A percentile compares a stretch with the other conserved stretches of the same genome.
These are phyloP conservation scores for Solanum chaucha DNA, from an alignment of 257 asterid species.

Conservation along the genomic window DNA sequence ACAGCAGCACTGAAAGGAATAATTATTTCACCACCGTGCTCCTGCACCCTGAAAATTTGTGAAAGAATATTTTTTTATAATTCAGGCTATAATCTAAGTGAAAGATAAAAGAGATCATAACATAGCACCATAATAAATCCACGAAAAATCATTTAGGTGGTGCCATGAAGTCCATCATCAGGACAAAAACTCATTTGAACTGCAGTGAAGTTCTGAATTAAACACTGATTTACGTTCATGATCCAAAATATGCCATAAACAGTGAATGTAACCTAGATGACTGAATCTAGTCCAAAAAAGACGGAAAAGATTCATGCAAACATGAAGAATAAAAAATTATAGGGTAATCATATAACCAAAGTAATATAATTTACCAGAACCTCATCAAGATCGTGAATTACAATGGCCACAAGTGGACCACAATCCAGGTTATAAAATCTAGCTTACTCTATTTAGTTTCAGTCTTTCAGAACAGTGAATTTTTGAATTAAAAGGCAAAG, in stretches of 20 bases:
- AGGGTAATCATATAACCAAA: not conserved
- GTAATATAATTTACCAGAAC: not conserved
- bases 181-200: not conserved
- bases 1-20: constrained; percentile 90
- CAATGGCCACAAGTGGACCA: not conserved
- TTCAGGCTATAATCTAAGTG: not conserved
- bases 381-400: not conserved
- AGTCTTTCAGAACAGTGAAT: not conserved
- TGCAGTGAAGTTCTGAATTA: not conserved
- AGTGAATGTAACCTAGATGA: not conserved
- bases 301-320: not conserved
- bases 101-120: not conserved
- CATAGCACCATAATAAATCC: not conserved
- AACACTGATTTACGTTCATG: not conserved
- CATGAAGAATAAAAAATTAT: not conserved
- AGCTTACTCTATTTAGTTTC: not conserved
- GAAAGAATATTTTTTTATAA: not conserved
- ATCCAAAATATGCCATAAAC: not conserved
- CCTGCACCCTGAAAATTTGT: constrained; percentile 75
- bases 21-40: constrained; percentile 91
- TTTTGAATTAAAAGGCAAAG: not conserved
- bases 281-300: not conserved
- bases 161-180: not conserved
- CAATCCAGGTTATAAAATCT: not conserved
- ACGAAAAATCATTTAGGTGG: not conserved